These are phyloP conservation scores for Gossypium australe DNA, from an alignment of 345 rosid species.

Conservation along the genomic window DNA sequence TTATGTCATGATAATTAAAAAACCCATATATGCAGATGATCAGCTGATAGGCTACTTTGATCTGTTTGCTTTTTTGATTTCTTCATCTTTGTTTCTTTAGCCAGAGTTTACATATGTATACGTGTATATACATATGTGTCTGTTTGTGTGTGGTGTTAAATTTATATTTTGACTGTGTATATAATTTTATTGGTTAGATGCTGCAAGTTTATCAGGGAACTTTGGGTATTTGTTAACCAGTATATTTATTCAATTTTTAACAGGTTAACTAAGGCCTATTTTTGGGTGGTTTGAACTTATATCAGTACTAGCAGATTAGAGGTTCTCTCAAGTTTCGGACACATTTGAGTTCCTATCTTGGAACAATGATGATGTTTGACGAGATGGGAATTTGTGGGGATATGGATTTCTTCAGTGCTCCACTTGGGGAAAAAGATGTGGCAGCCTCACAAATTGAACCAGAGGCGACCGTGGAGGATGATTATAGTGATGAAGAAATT, in stretches of 20 bases:
- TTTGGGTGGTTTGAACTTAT: background rate
- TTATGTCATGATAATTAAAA: background rate
- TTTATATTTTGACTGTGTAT: no score
- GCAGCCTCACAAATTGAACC: conserved; percentile 44
- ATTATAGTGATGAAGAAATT: conserved; percentile 62
- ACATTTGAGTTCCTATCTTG: background rate
- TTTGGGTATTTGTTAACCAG: background rate
- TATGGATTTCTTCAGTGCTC: conserved; percentile 57
- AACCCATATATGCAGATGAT: background rate
- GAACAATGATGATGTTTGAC: conserved; percentile 55
- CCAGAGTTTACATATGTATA: no score
- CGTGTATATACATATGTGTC: no score
- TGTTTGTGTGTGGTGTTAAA: no score
- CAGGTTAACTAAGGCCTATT: background rate
- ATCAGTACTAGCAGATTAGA: background rate
- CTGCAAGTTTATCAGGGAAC: background rate
- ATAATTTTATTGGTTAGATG: no score
- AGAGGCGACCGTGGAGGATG: conserved; percentile 47
- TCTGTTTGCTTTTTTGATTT: background rate
- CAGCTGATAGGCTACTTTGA: conserved; percentile 1
- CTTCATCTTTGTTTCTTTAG: background rate
- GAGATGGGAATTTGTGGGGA: conserved; percentile 81
- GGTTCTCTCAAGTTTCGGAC: background rate
- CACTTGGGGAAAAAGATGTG: conserved; percentile 37
- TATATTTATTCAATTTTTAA: background rate